Conservation (phyloP, 345 rosid genomes). For the Eucalyptus tenuipes region DNA sequence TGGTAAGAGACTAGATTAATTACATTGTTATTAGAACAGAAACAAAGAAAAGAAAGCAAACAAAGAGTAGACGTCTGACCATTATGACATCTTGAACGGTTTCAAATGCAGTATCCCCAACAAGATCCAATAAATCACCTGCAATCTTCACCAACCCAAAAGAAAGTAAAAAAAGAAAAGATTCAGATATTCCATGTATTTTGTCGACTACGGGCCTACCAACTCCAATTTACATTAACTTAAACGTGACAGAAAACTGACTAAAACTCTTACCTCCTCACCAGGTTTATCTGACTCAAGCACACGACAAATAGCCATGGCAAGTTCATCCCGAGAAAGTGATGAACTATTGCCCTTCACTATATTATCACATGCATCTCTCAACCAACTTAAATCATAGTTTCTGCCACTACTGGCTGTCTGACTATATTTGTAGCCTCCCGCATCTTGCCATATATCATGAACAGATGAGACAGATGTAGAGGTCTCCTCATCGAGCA, state of each 20-base stretch:
- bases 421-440: slow-evolving; percentile 9
- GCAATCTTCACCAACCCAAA: slow-evolving; percentile 47
- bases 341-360: slow-evolving; percentile 59
- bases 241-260: background rate
- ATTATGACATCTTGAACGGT: slow-evolving; percentile 74
- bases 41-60: background rate
- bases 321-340: slow-evolving; percentile 82
- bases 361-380: slow-evolving; percentile 64
- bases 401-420: slow-evolving; percentile 16
- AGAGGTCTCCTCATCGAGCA: slow-evolving; percentile 26
- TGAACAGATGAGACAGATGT: slow-evolving; percentile 17
- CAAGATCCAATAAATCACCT: slow-evolving; percentile 84
- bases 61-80: slow-evolving; percentile 10
- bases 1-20: background rate
- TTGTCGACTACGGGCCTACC: background rate
- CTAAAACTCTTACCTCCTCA: slow-evolving; percentile 63
- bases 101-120: slow-evolving; percentile 90
- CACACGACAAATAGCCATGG: slow-evolving; percentile 87
- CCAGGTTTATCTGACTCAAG: slow-evolving; percentile 85
- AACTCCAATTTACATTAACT: background rate
- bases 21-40: background rate
- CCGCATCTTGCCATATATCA: slow-evolving; percentile 39
- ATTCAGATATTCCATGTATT: background rate
- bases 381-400: slow-evolving; percentile 73
- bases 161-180: background rate